phyloP scores from a whole-genome alignment of 1,284 basidiomycete species.

The Fistulina hepatica region DNA sequence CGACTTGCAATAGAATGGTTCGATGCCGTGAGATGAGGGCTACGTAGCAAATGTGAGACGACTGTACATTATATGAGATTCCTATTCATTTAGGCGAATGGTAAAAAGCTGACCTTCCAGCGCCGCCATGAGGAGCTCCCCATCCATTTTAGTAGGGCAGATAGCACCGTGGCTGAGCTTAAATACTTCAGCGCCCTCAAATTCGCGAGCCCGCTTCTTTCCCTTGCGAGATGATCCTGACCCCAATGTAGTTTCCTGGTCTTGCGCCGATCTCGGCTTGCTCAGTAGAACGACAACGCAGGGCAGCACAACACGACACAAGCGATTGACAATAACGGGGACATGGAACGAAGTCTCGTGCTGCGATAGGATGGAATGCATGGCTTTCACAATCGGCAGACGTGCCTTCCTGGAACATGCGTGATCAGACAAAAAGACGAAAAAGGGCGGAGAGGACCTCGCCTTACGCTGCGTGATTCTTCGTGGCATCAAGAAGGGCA shows the following conservation, averaged over 20 bases:
- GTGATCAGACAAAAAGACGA: slow-evolving; percentile 3
- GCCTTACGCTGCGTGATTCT: slow-evolving; percentile 37
- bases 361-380: slow-evolving; percentile 32
- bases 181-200: slow-evolving; percentile 73
- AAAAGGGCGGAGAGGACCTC: slow-evolving; percentile 1
- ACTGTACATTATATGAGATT: slow-evolving; percentile 30
- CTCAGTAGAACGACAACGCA: slow-evolving; percentile 40
- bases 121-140: slow-evolving; percentile 41
- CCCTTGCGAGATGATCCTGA: slow-evolving; percentile 34
- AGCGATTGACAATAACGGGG: slow-evolving; percentile 37
- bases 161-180: slow-evolving; percentile 38
- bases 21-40: slow-evolving; percentile 38
- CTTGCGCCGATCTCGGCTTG: slow-evolving; percentile 23
- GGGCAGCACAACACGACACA: slow-evolving; percentile 44
- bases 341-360: slow-evolving; percentile 37
- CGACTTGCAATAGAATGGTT: slow-evolving; percentile 49
- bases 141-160: slow-evolving; percentile 40
- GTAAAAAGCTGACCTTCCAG: slow-evolving; percentile 41
- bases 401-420: slow-evolving; percentile 30
- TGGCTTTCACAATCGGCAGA: slow-evolving; percentile 33
- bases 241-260: slow-evolving; percentile 1
- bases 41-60: slow-evolving; percentile 35
- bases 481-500: slow-evolving; percentile 58
- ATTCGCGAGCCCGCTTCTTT: slow-evolving; percentile 67
- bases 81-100: slow-evolving; percentile 7